Conservation (phyloP, 257 asterid genomes). For the Handroanthus guayacan region DNA sequence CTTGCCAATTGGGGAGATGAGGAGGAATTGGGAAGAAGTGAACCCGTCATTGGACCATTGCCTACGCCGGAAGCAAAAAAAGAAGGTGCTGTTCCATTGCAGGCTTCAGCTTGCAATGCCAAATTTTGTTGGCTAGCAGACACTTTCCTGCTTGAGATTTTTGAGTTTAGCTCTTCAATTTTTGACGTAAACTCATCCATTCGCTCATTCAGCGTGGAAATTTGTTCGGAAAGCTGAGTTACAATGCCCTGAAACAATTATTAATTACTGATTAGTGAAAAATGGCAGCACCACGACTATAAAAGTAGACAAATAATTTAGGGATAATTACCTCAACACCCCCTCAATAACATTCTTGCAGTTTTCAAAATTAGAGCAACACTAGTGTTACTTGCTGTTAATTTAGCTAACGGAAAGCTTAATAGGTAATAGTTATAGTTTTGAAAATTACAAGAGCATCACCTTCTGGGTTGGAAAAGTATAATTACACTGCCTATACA, state of each 20-base stretch:
- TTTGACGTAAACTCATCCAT: conserved; percentile 97
- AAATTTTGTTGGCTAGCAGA: conserved; percentile 84
- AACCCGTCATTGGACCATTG: conserved; percentile 67
- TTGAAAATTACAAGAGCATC: no score
- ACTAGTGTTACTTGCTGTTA: no score
- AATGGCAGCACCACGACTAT: conserved; percentile 23
- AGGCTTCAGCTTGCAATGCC: conserved; percentile 75
- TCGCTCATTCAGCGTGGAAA: conserved; percentile 86
- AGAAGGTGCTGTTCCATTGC: conserved; percentile 67
- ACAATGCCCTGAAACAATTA: conserved; percentile 74
- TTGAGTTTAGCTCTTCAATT: conserved; percentile 87
- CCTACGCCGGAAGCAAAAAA: conserved; percentile 65
- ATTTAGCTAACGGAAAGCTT: no score
- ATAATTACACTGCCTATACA: no score
- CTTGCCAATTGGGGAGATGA: conserved; percentile 84
- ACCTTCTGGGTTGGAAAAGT: no score
- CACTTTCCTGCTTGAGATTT: conserved; percentile 52
- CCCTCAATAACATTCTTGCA: no score
- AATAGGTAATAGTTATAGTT: no score
- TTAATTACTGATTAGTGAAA: conserved; percentile 15
- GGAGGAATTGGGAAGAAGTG: conserved; percentile 69
- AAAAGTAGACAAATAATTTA: conserved; percentile 21
- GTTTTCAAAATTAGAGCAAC: no score
- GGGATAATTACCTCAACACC: no score
- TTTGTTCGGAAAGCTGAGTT: conserved; percentile 89